Evolutionary conservation across 2,329 filamentous ascomycete species (phyloP).

Genomic region (Monilinia laxa): DNA sequence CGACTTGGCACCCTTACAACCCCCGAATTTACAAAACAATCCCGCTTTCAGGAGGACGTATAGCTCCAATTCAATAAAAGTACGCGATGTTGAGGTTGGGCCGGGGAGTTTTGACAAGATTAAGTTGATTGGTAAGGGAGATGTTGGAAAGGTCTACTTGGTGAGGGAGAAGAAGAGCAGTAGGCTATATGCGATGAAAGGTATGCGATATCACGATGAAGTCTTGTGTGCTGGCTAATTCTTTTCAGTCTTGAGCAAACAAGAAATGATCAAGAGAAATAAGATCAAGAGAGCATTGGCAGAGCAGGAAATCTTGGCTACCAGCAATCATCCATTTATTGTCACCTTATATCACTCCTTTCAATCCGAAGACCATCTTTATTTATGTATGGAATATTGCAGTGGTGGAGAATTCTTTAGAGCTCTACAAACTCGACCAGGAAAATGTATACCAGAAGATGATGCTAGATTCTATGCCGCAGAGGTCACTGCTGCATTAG

Average conservation of each 20-base stretch:
- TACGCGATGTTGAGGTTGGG: constrained; percentile 92
- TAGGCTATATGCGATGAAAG: constrained; percentile 97
- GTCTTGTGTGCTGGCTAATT: constrained; percentile 26
- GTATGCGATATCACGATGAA: constrained; percentile 50
- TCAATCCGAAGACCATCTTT: constrained; percentile 97
- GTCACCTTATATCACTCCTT: constrained; percentile 98
- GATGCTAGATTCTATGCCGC: constrained; percentile 96
- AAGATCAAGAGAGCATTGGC: constrained; percentile 98
- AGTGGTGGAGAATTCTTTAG: constrained; percentile 98
- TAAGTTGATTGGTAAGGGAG: constrained; percentile 97
- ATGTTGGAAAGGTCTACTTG: constrained; percentile 97
- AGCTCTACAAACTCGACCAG: constrained; percentile 90
- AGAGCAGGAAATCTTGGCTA: constrained; percentile 96
- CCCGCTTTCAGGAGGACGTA: constrained; percentile 90
- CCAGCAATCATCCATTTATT: constrained; percentile 98
- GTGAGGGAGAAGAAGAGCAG: constrained; percentile 97
- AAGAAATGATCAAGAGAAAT: constrained; percentile 99
- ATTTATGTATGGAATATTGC: constrained; percentile 99
- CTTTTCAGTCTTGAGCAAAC: constrained; percentile 86
- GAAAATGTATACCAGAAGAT: constrained; percentile 96
- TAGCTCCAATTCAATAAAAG: constrained; percentile 98
- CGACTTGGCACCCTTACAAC: constrained; percentile 61
- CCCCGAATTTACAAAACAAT: constrained; percentile 64
- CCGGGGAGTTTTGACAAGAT: constrained; percentile 98
- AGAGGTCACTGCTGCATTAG: constrained; percentile 92